phyloP scores from a whole-genome alignment of 73 alveolate genomes.

The Stentor coeruleus region DNA sequence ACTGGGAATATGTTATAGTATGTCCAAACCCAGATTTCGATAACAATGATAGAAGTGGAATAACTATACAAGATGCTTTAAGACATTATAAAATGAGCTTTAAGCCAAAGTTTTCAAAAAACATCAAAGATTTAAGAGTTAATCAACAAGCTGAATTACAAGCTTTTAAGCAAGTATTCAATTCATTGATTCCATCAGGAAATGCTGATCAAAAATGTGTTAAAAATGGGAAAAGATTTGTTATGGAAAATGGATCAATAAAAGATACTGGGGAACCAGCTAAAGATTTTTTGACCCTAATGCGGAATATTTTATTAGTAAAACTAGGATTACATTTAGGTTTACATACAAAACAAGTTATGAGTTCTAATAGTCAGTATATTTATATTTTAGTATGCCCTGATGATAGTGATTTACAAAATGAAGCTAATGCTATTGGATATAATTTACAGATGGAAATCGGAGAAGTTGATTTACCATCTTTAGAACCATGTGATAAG shows the following conservation, averaged over 20 bases:
- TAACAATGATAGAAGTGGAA: neutral
- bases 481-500: constrained; percentile 49
- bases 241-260: neutral
- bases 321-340: constrained; percentile 34
- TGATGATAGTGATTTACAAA: neutral
- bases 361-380: constrained; percentile 31
- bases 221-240: neutral
- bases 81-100: constrained; percentile 3
- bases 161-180: constrained; percentile 8
- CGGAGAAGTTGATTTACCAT: constrained; percentile 43
- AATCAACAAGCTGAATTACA: neutral
- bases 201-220: neutral
- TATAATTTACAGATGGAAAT: constrained; percentile 34
- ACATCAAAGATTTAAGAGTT: neutral
- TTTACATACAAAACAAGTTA: constrained; percentile 35
- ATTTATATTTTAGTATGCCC: constrained; percentile 30
- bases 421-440: constrained; percentile 28
- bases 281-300: constrained; percentile 31
- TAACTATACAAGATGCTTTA: constrained; percentile 27
- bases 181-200: neutral
- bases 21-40: constrained; percentile 16
- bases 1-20: constrained; percentile 20
- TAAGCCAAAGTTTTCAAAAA: neutral
- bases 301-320: constrained; percentile 27
- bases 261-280: constrained; percentile 31